These are phyloP conservation scores for Maudiozyma turicensis DNA, from an alignment of 805 yeast genomes.

Conservation along the genomic window DNA sequence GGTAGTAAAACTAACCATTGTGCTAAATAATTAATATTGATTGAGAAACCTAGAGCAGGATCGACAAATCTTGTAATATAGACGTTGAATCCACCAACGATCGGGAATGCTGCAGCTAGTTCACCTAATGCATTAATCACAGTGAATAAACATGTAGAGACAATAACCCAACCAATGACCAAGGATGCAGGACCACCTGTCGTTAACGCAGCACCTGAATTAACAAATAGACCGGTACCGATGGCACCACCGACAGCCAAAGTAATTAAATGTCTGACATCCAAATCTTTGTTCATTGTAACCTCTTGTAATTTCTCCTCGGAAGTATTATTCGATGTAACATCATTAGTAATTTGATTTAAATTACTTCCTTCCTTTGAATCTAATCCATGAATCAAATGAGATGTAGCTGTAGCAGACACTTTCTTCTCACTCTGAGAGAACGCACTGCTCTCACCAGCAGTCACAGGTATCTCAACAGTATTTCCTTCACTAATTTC, in stretches of 20 bases:
- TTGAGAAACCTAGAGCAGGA: slow-evolving; percentile 46
- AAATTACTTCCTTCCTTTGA: neutral
- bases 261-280: slow-evolving; percentile 44
- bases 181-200: slow-evolving; percentile 60
- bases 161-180: slow-evolving; percentile 44
- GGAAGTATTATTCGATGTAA: slow-evolving; percentile 1
- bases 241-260: slow-evolving; percentile 60
- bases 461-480: neutral
- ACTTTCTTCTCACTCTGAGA: neutral
- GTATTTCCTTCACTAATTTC: neutral
- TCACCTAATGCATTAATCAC: slow-evolving; percentile 49
- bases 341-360: slow-evolving; percentile 1
- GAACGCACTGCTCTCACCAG: neutral
- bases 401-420: neutral
- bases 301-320: slow-evolving; percentile 11
- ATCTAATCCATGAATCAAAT: neutral
- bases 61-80: slow-evolving; percentile 44
- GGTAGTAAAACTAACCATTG: slow-evolving; percentile 51
- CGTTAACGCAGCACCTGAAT: slow-evolving; percentile 49
- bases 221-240: slow-evolving; percentile 62
- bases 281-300: slow-evolving; percentile 18
- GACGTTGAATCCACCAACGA: slow-evolving; percentile 43
- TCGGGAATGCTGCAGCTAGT: slow-evolving; percentile 43
- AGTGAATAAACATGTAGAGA: slow-evolving; percentile 50
- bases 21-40: slow-evolving; percentile 44